A percentile compares a stretch with the other conserved stretches of the same genome.
Conservation (phyloP, 495 filamentous ascomycete species). For the Aspergillus haitiensis region DNA sequence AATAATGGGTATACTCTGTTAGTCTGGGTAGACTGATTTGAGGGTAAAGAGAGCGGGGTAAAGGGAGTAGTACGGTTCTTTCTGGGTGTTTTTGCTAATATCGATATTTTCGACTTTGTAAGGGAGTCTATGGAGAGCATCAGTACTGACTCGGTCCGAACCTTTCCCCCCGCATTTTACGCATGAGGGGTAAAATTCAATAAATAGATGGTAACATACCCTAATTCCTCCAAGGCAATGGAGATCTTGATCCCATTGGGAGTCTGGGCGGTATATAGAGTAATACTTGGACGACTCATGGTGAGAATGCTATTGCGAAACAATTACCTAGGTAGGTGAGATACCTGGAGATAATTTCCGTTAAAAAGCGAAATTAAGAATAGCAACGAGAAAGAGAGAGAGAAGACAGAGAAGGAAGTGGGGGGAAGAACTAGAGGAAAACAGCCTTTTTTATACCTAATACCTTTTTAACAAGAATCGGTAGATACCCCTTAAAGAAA, state of each 20-base stretch:
- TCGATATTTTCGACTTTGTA: constrained; percentile 69
- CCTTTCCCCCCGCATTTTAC: no score
- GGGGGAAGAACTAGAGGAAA: no score
- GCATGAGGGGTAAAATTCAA: no score
- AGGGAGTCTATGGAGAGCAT: constrained; percentile 37
- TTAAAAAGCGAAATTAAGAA: no score
- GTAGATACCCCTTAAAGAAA: no score
- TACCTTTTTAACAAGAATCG: no score
- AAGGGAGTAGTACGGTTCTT: constrained; percentile 58
- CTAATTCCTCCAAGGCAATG: constrained; percentile 87
- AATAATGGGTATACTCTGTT: background rate
- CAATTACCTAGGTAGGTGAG: background rate
- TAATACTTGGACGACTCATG: constrained; percentile 44
- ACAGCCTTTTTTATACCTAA: no score
- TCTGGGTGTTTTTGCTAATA: constrained; percentile 72
- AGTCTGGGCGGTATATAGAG: constrained; percentile 52
- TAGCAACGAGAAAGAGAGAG: no score
- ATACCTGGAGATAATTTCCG: no score
- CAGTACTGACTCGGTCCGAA: no score
- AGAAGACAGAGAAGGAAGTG: no score
- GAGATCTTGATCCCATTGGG: constrained; percentile 71
- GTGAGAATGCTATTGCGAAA: constrained; percentile 13
- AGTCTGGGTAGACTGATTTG: background rate
- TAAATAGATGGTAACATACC: constrained; percentile 32
- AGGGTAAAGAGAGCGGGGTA: background rate